Base-by-base conservation (phyloP, 1,139 yeast genomes). In the Hansenula lynferdii region DNA sequence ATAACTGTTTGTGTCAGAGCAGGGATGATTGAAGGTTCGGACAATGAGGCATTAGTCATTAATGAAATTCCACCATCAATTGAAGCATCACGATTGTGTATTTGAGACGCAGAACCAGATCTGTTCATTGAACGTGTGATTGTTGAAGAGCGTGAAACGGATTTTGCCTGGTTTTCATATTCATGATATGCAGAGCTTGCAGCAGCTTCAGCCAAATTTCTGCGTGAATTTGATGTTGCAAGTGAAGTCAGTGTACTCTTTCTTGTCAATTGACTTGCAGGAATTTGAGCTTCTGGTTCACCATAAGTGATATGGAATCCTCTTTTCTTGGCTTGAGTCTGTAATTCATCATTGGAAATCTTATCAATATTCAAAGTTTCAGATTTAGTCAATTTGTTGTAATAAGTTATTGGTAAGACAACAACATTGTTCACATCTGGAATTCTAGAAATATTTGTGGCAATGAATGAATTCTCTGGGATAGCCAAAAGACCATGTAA, bases 1-100 rank as follows among this genome's bases (percentile, higher is more conserved):
- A 90, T 85, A 36, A 92, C 90, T 8, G 94, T 84, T 60, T 89
- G 96, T 0, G 97, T 85, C 40, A 92, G 77, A 3, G 94, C 92
- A 2, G 94, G 90, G 48, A 86, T 83, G 75, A 86, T 85, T 33
- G 79, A 76, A 39, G 75, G 77, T 48, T 82, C 92, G 4, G 83
- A 78, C 30, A 83, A 63, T 0, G 92, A 81, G 5, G 80, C 81
- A 56, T 80, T 72, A 0, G 92, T 82, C 35, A 81, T 82, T 56
- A 85, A 72, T 1, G 90, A 80, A 31, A 68, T 54, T 10, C 61
- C 65, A 34, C 62, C 60, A 40, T 50, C 52, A 22, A 51, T 38
- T 6, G 55, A 49, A 11, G 41, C 27, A 24, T 49, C 50, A 29
- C 50, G 51, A 10, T 30, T 25, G 14, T 38, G 35, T 11, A 44